Conservation (phyloP, 352 stramenopile genomes). For the Hyaloperonospora arabidopsidis region DNA sequence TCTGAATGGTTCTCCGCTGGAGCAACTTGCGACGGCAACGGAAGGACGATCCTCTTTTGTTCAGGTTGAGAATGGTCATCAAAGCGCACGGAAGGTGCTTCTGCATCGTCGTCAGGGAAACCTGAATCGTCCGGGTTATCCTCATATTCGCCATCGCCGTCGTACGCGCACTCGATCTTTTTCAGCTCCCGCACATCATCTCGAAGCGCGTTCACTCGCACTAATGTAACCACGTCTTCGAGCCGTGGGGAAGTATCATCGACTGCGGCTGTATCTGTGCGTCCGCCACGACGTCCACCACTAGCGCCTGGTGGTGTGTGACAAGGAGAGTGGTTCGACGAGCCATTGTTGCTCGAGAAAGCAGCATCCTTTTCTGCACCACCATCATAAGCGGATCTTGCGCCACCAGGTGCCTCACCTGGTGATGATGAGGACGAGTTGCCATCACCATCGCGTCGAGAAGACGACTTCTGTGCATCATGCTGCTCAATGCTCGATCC, state of each 20-base stretch:
- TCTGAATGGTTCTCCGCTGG: constrained; percentile 49
- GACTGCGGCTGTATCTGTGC: constrained; percentile 21
- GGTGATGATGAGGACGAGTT: constrained; percentile 26
- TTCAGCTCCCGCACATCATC: constrained; percentile 66
- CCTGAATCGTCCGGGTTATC: constrained; percentile 41
- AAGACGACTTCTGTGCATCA: constrained; percentile 49
- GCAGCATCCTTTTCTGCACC: constrained; percentile 4
- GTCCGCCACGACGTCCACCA: constrained; percentile 14
- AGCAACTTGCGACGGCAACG: constrained; percentile 18
- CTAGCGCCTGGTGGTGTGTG: constrained; percentile 24
- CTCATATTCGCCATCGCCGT: constrained; percentile 61
- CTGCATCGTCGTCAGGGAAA: constrained; percentile 30
- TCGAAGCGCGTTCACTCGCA: constrained; percentile 64
- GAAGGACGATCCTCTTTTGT: constrained; percentile 19
- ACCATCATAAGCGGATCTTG: constrained; percentile 5
- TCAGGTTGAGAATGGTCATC: constrained; percentile 16
- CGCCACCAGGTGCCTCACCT: constrained; percentile 8
- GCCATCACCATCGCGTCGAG: constrained; percentile 25
- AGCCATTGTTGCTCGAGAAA: constrained; percentile 14
- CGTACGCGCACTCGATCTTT: constrained; percentile 61
- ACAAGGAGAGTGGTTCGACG: constrained; percentile 24
- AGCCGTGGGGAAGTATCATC: constrained; percentile 34
- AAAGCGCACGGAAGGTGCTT: constrained; percentile 23
- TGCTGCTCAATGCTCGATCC: constrained; percentile 81
- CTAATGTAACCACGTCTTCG: constrained; percentile 58